Percentiles rank a stretch among this genome's conserved stretches.
phyloP scores from a whole-genome alignment of 2,329 filamentous ascomycete species.

The Ophiocordyceps australis region DNA sequence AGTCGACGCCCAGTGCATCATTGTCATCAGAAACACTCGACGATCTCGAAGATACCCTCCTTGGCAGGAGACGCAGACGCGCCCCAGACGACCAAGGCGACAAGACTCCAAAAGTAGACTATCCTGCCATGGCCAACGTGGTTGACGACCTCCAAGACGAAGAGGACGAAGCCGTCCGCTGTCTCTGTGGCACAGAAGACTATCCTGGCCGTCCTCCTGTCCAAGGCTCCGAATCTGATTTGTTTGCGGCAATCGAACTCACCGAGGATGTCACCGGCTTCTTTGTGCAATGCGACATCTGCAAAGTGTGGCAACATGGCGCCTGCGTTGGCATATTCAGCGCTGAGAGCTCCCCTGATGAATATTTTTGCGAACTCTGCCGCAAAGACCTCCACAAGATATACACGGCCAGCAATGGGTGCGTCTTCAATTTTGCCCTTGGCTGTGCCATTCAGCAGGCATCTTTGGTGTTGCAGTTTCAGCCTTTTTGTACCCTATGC shows the following conservation, averaged over 20 bases:
- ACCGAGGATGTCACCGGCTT: constrained; percentile 81
- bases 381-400: constrained; percentile 82
- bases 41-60: constrained; percentile 51
- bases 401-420: constrained; percentile 70
- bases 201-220: constrained; percentile 70
- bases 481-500: no score
- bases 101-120: constrained; percentile 21
- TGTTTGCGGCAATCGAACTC: constrained; percentile 41
- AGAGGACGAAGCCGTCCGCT: constrained; percentile 89
- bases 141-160: constrained; percentile 52
- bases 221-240: constrained; percentile 37
- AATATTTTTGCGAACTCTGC: constrained; percentile 96
- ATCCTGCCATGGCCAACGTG: constrained; percentile 38
- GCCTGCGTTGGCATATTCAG: constrained; percentile 95
- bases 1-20: constrained; percentile 57
- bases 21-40: constrained; percentile 52
- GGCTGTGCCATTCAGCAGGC: neutral
- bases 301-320: constrained; percentile 97
- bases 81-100: constrained; percentile 44
- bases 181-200: constrained; percentile 85
- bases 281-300: constrained; percentile 95
- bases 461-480: constrained; percentile 10
- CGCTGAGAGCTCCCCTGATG: constrained; percentile 79
- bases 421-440: constrained; percentile 18
- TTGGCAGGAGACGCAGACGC: constrained; percentile 65